Conservation (phyloP, 441 rosid genomes). For the Euphorbia schlechtendalii region DNA sequence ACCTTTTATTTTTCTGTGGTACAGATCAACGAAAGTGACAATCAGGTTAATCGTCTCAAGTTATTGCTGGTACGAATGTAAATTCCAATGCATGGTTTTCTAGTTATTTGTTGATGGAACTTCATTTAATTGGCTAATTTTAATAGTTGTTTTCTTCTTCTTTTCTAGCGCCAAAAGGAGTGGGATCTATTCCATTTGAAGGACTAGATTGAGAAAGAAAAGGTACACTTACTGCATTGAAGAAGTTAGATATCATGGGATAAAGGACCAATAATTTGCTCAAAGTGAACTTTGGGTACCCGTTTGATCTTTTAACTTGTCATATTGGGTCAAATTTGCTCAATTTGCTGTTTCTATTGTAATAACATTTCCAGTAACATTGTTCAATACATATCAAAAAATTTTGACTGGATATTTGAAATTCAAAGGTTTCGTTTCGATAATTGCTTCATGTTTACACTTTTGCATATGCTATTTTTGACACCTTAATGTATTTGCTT, state of each 20-base stretch:
- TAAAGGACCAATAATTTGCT: background rate
- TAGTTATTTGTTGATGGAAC: background rate
- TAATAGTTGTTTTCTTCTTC: too few relatives aligned
- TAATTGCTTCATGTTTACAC: background rate
- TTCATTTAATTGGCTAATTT: too few relatives aligned
- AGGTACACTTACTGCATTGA: too few relatives aligned
- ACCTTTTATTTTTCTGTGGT: slow-evolving; percentile 16
- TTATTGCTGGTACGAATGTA: slow-evolving; percentile 56
- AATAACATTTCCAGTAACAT: too few relatives aligned
- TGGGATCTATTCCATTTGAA: slow-evolving; percentile 63
- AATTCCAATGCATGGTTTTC: slow-evolving; percentile 14
- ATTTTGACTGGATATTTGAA: background rate
- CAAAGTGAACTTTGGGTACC: background rate
- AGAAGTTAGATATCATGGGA: too few relatives aligned
- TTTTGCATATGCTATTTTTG: too few relatives aligned
- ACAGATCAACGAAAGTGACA: too few relatives aligned
- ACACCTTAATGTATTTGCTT: background rate
- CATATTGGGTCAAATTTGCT: background rate
- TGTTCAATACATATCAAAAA: too few relatives aligned
- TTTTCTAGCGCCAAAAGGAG: slow-evolving; percentile 85
- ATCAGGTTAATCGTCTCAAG: slow-evolving; percentile 56
- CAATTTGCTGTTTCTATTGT: too few relatives aligned
- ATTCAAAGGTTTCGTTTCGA: background rate
- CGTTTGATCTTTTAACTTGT: background rate
- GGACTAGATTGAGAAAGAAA: slow-evolving; percentile 76